phyloP scores from a whole-genome alignment of 1,139 yeast species.

The Candida freyschussii region DNA sequence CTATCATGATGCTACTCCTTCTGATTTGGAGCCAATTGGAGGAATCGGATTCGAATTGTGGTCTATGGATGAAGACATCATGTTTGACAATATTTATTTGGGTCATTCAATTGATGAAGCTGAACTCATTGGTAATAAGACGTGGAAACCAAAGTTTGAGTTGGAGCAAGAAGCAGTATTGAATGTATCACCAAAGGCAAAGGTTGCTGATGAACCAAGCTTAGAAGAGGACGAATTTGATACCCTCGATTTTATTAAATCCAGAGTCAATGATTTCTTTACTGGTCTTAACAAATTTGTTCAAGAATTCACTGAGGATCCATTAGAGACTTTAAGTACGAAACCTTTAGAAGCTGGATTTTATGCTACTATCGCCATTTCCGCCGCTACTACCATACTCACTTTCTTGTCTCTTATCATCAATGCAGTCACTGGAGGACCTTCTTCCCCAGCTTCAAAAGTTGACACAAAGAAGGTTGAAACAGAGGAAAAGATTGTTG shows the following conservation, averaged over 20 bases:
- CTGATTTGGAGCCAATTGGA: constrained; percentile 64
- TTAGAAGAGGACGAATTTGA: constrained; percentile 5
- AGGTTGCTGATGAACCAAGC: constrained; percentile 33
- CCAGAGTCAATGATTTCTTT: constrained; percentile 23
- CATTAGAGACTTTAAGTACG: constrained; percentile 36
- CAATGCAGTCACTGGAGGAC: constrained; percentile 26
- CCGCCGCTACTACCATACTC: constrained; percentile 40
- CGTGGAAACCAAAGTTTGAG: constrained; percentile 58
- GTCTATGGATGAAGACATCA: constrained; percentile 72
- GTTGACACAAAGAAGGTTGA: constrained; percentile 5
- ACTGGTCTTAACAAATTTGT: constrained; percentile 27
- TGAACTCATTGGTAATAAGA: constrained; percentile 71
- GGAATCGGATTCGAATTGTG: constrained; percentile 88
- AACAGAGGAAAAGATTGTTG: constrained; percentile 12
- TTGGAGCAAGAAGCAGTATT: constrained; percentile 46
- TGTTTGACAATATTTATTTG: constrained; percentile 79
- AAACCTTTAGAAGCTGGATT: constrained; percentile 48
- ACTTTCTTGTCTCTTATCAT: constrained; percentile 33
- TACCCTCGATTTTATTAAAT: constrained; percentile 17
- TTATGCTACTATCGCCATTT: constrained; percentile 38
- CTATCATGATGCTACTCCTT: constrained; percentile 54
- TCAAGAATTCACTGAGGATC: constrained; percentile 37
- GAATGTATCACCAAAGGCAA: constrained; percentile 36
- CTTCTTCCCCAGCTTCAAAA: constrained; percentile 10
- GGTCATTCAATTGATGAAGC: constrained; percentile 84